Conservation (phyloP, 2,329 filamentous ascomycete species). For the Pseudogymnoascus sp. region DNA sequence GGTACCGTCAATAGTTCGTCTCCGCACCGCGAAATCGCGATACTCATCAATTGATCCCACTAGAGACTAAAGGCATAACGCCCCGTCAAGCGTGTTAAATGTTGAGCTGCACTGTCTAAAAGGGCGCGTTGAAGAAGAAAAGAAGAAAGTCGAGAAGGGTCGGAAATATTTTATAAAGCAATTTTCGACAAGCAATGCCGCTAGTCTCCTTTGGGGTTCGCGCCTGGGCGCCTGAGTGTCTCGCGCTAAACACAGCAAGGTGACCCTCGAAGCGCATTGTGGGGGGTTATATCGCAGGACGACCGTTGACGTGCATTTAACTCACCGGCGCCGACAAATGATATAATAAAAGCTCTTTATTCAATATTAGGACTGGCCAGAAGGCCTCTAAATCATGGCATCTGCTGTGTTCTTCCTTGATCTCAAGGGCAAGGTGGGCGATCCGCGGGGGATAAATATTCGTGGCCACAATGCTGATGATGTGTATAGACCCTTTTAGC, state of each 20-base stretch:
- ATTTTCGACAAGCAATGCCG: slow-evolving; percentile 4
- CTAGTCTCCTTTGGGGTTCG: slow-evolving; percentile 17
- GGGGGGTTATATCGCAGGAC: slow-evolving; percentile 4
- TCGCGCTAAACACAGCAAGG: not conserved
- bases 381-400: slow-evolving; percentile 56
- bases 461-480: slow-evolving; percentile 18
- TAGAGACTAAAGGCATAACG: slow-evolving; percentile 59
- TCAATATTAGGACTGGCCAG: not conserved
- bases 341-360: slow-evolving; percentile 3
- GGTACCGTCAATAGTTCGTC: slow-evolving; percentile 41
- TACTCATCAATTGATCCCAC: slow-evolving; percentile 53
- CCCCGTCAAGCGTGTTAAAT: slow-evolving; percentile 47
- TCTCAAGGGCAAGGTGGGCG: slow-evolving; percentile 92
- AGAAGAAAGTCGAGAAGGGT: slow-evolving; percentile 11
- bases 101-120: slow-evolving; percentile 80
- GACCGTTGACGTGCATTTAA: not conserved
- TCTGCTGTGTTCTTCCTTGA: slow-evolving; percentile 98
- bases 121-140: slow-evolving; percentile 57
- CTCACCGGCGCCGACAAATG: not conserved
- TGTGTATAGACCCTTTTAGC: slow-evolving; percentile 77
- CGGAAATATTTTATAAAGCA: slow-evolving; percentile 6
- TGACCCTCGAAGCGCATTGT: slow-evolving; percentile 6
- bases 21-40: slow-evolving; percentile 52
- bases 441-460: slow-evolving; percentile 9
- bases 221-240: slow-evolving; percentile 3